These are phyloP conservation scores for Penicillium paneum DNA, from an alignment of 2,329 filamentous ascomycete species.

Conservation along the genomic window DNA sequence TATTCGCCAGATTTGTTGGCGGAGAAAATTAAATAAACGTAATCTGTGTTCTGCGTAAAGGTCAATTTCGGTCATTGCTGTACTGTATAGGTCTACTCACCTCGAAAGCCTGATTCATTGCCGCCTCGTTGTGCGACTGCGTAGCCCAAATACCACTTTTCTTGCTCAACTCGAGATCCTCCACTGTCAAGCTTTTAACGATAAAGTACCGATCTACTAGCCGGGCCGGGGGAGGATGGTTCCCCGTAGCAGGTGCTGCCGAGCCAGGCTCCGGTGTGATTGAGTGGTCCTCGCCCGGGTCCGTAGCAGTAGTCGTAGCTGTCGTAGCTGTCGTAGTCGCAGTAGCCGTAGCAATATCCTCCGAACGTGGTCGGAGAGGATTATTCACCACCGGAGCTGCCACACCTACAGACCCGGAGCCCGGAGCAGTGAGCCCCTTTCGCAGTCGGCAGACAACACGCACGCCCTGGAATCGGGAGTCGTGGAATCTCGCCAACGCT, in stretches of 20 bases:
- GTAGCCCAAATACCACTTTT: constrained; percentile 88
- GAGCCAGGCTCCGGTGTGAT: constrained; percentile 9
- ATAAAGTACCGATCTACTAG: constrained; percentile 80
- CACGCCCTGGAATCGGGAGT: constrained; percentile 83
- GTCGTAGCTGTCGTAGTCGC: background rate
- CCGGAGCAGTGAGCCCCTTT: constrained; percentile 49
- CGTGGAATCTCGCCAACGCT: constrained; percentile 81
- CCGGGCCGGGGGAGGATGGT: constrained; percentile 24
- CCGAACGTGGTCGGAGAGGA: constrained; percentile 15
- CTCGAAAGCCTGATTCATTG: constrained; percentile 76
- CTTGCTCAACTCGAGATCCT: constrained; percentile 87
- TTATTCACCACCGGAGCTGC: constrained; percentile 38
- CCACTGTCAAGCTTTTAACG: constrained; percentile 85
- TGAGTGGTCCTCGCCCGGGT: constrained; percentile 8
- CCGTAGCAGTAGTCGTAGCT: background rate
- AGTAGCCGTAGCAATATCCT: constrained; percentile 12
- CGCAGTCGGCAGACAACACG: constrained; percentile 81
- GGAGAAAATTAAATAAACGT: constrained; percentile 89
- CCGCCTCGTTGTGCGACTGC: constrained; percentile 86
- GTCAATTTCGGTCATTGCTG: background rate
- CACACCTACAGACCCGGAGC: constrained; percentile 48
- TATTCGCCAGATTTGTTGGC: constrained; percentile 98
- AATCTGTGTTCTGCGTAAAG: constrained; percentile 64
- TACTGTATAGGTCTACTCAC: constrained; percentile 46
- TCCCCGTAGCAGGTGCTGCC: constrained; percentile 16